Percentiles rank a stretch among this genome's conserved stretches.
Evolutionary conservation across 768 basidiomycete genomes (phyloP).

Genomic region (Lanmaoa pseudosensibilis): DNA sequence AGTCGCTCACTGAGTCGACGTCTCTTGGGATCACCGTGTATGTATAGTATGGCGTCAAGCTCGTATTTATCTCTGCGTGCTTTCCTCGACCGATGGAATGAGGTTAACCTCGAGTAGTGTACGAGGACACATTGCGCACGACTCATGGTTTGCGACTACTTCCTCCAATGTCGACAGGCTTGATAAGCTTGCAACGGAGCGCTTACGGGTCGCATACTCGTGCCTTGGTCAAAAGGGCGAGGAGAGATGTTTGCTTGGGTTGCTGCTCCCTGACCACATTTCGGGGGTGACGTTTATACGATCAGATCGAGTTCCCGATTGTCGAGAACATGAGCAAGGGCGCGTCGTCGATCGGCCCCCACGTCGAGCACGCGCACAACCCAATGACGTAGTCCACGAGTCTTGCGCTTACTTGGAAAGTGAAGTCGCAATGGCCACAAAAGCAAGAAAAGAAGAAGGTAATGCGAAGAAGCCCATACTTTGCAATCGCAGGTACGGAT

Average conservation of each 20-base stretch:
- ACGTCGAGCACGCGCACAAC: too few relatives aligned
- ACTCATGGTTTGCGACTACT: slow-evolving; percentile 34
- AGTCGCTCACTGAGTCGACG: slow-evolving; percentile 44
- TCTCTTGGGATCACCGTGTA: slow-evolving; percentile 48
- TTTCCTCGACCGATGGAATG: too few relatives aligned
- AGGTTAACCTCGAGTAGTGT: slow-evolving; percentile 46
- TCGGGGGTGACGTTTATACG: neutral
- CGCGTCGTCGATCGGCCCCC: too few relatives aligned
- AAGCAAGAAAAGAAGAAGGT: too few relatives aligned
- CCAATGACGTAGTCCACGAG: too few relatives aligned
- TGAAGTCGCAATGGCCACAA: too few relatives aligned
- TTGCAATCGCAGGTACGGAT: too few relatives aligned
- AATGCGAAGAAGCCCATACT: too few relatives aligned
- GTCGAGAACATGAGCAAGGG: too few relatives aligned
- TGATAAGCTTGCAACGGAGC: slow-evolving; percentile 69
- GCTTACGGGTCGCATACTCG: slow-evolving; percentile 63
- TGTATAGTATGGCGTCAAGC: slow-evolving; percentile 80
- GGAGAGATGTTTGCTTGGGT: slow-evolving; percentile 47
- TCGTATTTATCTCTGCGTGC: slow-evolving; percentile 45
- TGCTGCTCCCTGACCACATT: slow-evolving; percentile 13
- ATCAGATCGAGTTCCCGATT: too few relatives aligned
- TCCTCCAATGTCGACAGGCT: slow-evolving; percentile 64
- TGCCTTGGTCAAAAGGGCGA: slow-evolving; percentile 31
- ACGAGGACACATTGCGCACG: slow-evolving; percentile 51
- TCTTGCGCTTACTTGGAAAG: too few relatives aligned